Evolutionary conservation across 2,329 filamentous ascomycete species (phyloP), one percentile per base, ranked within the genome.

Genomic region (Fusarium tricinctum): DNA sequence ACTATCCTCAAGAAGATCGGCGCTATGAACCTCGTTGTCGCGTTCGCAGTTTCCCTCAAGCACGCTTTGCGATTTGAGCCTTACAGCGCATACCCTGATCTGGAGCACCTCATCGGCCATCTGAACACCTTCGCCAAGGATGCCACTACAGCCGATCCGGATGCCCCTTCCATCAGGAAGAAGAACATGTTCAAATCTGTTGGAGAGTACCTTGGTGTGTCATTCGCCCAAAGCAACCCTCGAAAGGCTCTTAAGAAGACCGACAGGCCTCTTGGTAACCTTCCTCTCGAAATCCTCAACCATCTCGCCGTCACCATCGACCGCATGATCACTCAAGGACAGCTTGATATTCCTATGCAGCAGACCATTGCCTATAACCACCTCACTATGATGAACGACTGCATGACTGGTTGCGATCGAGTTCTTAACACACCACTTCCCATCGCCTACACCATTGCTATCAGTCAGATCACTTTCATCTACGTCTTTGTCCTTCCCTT

Each of bases 41-140:
- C 92, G 4, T 96, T 92, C 72, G 86, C 92, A n/a, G 84, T 92
- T 19, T 81, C 93, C 3, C 83, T 97, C 61, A 95, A 95, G 81
- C 93, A 96, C 80, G 90, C 89, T 73, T 86, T 97, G 32, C 91
- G 93, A 32, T 95, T 95, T 77, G 92, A 97, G 76, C 92, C 93
- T 2, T 92, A 92, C 72, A 88, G 90, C 33, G 86, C 90, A 53
- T 95, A 96, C 76, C 86, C 90, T 2, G 93, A 96, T 73, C 83
- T 97, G 7, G 81, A 86, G 38, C 86, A 89, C 20, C 83, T 94
- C 15, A 85, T 94, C 30, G 85, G 86, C 17, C 90, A 94, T 74
- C 84, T 97, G 30, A 86, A 92, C 68, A 94, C 92, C 0, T 93
- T 93, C 73, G 91, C 93, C 63, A 88, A 82, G 58, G 77, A 80